Base-by-base conservation (phyloP, 257 asterid species). In the Misopates orontium region DNA sequence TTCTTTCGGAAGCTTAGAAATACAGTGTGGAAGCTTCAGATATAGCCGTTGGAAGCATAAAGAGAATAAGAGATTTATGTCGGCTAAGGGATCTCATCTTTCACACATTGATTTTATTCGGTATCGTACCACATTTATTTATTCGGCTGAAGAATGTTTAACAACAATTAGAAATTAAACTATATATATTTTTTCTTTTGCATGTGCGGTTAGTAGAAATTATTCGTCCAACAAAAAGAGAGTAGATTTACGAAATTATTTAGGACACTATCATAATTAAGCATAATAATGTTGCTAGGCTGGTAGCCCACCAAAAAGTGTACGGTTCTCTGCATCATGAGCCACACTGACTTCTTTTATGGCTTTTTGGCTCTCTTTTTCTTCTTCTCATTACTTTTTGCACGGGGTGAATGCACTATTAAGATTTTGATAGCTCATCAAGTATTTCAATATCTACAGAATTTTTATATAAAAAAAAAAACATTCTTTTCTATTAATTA, bases 251-350 rank as follows among this genome's bases (percentile, higher is more conserved):
- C 10, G 42, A 36, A 36, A 36, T 36, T 36, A 16, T 45, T 45
- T 14, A 18, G 51, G 18, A 15, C 18, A 45, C 18, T 8, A 13
- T 15, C 51, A 45, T 45, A 15, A 36, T 36, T 36, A 36, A n/a
- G 51, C 51, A 45, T 14, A 4, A 10, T 41, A 11, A 36, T 14
- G 18, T 36, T 45, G 51, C 19, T 45, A 45, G 51, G 19, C 51
- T 45, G 51, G 51, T 45, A 45, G 48, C 51, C 51, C 51, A 45
- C 51, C 51, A 45, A 44, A 44, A 44, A 44, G 50, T 44, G 17
- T 13, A 44, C 16, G 48, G 48, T 42, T 14, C 48, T 1, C 14
- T 10, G 3, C 48, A 42, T 42, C 12, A 42, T 9, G 16, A 42
- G 48, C 3, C 48, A 10, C 48, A 13, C 18, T 9, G 50, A 18